Evolutionary conservation across 345 rosid genomes (phyloP).

Genomic region (Pelargonium nanum): DNA sequence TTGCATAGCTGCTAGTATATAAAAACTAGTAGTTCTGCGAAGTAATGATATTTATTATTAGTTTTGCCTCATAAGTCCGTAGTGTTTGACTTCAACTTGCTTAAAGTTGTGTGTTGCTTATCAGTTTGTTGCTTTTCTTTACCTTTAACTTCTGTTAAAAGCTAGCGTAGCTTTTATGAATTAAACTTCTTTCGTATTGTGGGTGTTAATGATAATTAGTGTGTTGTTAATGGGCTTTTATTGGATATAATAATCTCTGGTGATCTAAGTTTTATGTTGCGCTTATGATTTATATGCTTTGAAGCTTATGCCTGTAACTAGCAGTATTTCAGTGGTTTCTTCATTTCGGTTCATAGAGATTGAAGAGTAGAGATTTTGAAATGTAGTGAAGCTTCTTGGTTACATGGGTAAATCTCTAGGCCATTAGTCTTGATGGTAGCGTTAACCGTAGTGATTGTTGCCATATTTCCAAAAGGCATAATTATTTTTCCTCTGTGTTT

Average conservation of each 20-base stretch:
- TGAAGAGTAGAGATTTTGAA: not conserved
- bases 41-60: not conserved
- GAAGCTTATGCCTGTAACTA: not conserved
- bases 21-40: not conserved
- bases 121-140: not conserved
- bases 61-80: not conserved
- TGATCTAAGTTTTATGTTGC: not conserved
- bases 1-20: constrained; percentile 8
- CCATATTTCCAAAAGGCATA: not conserved
- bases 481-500: not conserved
- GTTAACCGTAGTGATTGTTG: not conserved
- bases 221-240: not conserved
- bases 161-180: not conserved
- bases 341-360: not conserved
- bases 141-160: not conserved
- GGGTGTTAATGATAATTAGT: not conserved
- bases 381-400: not conserved
- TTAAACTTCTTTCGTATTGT: not conserved
- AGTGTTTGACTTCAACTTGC: not conserved
- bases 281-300: not conserved
- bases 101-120: not conserved
- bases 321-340: not conserved
- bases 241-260: not conserved
- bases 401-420: not conserved
- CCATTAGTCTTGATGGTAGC: not conserved